Base-by-base conservation (phyloP, 495 filamentous ascomycete species). In the Penicillium paradoxum region DNA sequence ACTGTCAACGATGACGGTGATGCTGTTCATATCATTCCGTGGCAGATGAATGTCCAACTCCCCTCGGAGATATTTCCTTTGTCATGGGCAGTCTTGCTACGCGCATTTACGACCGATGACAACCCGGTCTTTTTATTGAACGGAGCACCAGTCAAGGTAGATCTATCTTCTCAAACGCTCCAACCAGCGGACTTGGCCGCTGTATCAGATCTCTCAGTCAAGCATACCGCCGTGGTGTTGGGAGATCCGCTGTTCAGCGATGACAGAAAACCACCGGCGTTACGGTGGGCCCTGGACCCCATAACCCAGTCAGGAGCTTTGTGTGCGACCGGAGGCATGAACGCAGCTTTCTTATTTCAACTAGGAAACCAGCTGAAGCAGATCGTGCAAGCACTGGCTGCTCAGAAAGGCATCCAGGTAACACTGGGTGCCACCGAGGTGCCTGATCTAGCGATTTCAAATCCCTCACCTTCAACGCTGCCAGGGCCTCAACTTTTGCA, bases 401-500 rank as follows among this genome's bases (percentile, higher is more conserved):
- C 46, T 21, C 43, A 41, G 24, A 51, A 45, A 13, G 59, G 43
- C 32, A 50, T 54, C 7, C 58, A 54, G 47, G 17, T 61, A 47
- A 30, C 51, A 39, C 9, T 56, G 29, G 42, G 50, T 51, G 36
- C 21, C 9, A 43, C 45, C 2, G 54, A 67, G 45, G 44, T 58
- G 17, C 56, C 66, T 40, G 54, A 38, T 22, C 56, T 84, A n/a
- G 88, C 87, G 0, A 77, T 88, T 48, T 62, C 83, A 24, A 90
- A 90, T 63, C 67, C 75, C 14, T 60, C 70, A 5, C 84, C 86
- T n/a, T 48, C 49, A 36, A 56, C 57, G 6, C 55, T 87, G 11
- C 63, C 74, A 9, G 87, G 87, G 1, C 83, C 86, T n/a, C 49
- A 66, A 27, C 69, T 88, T 13, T 74, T 90, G 6, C 87, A 90